Evolutionary conservation across 768 basidiomycete genomes (phyloP).

Genomic region (Rhodotorula diobovata): DNA sequence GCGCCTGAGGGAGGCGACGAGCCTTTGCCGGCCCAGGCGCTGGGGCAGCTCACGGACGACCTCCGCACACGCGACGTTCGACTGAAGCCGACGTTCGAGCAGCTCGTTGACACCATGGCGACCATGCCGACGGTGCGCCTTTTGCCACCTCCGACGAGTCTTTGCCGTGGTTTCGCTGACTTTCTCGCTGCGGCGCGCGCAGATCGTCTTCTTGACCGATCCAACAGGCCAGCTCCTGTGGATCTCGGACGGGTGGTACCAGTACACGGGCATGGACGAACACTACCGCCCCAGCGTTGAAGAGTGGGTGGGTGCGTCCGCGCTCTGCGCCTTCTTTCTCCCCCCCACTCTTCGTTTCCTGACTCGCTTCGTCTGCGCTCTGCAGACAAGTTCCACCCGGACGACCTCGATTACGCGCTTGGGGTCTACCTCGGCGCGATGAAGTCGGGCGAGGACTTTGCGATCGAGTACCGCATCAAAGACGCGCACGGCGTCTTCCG

Average conservation of each 20-base stretch:
- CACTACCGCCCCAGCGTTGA: background rate
- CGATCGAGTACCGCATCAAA: slow-evolving; percentile 26
- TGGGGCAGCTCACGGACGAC: too few relatives aligned
- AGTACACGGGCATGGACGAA: slow-evolving; percentile 7
- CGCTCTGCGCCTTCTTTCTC: background rate
- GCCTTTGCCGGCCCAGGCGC: too few relatives aligned
- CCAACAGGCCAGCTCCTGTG: slow-evolving; percentile 7
- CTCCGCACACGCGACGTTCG: too few relatives aligned
- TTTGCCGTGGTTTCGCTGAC: too few relatives aligned
- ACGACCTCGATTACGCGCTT: slow-evolving; percentile 16
- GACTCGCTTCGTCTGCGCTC: background rate
- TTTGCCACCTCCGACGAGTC: too few relatives aligned
- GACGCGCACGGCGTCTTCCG: background rate
- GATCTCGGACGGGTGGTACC: slow-evolving; percentile 15
- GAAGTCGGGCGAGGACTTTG: slow-evolving; percentile 8
- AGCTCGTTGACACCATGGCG: too few relatives aligned
- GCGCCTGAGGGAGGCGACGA: too few relatives aligned
- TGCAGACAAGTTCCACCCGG: slow-evolving; percentile 23
- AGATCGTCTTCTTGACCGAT: slow-evolving; percentile 12
- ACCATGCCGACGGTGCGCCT: too few relatives aligned
- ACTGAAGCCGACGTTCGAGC: too few relatives aligned
- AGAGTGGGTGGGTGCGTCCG: background rate
- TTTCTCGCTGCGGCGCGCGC: too few relatives aligned
- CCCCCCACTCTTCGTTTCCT: background rate
- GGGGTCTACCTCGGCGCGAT: slow-evolving; percentile 12